Percentiles rank a stretch among this genome's conserved stretches.
These are phyloP conservation scores for Plasmopara viticola DNA, from an alignment of 352 stramenopile species.

Conservation along the genomic window DNA sequence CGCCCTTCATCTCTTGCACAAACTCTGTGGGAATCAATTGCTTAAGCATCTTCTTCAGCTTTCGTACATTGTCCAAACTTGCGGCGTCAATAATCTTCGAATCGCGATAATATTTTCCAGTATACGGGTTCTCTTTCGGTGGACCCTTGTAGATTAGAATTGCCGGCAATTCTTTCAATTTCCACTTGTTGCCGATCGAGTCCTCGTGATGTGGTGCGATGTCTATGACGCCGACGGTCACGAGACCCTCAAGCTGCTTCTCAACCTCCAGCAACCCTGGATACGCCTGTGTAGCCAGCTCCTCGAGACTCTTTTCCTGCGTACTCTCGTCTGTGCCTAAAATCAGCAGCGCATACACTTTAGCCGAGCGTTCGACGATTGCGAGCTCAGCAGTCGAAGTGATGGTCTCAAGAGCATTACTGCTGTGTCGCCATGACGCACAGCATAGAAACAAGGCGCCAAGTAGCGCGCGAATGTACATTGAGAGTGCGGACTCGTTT, in stretches of 20 bases:
- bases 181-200: conserved; percentile 48
- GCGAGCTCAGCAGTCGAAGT: conserved; percentile 18
- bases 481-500: not conserved
- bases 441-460: conserved; percentile 14
- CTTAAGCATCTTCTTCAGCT: conserved; percentile 58
- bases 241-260: conserved; percentile 37
- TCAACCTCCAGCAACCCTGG: conserved; percentile 33
- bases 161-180: conserved; percentile 35
- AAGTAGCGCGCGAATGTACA: conserved; percentile 12
- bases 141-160: conserved; percentile 55
- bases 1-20: conserved; percentile 28
- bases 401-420: conserved; percentile 19
- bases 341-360: conserved; percentile 31
- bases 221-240: conserved; percentile 41
- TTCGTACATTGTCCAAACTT: conserved; percentile 38
- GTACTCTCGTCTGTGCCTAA: conserved; percentile 17
- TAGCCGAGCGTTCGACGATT: conserved; percentile 26
- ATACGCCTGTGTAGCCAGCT: conserved; percentile 29
- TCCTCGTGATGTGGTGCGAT: conserved; percentile 25
- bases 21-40: conserved; percentile 51
- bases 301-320: conserved; percentile 16
- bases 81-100: conserved; percentile 24
- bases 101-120: conserved; percentile 51
- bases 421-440: conserved; percentile 8
- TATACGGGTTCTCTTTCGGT: conserved; percentile 73